These are phyloP conservation scores for Auriscalpium orientale DNA, from an alignment of 768 basidiomycete genomes.

Conservation along the genomic window DNA sequence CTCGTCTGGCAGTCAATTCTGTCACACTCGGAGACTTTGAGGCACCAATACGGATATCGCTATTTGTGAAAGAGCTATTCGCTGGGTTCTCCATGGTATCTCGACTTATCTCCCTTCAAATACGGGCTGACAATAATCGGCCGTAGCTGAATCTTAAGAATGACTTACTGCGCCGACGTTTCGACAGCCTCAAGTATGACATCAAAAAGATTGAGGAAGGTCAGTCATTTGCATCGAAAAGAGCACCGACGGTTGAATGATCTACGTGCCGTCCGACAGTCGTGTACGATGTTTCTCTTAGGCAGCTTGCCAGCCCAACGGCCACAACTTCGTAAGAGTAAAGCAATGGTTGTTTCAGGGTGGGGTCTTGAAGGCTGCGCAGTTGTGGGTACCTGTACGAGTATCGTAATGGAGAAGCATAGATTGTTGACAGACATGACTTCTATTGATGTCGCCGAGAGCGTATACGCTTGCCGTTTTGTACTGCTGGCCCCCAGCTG, in stretches of 20 bases:
- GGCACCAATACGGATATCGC: constrained; percentile 67
- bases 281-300: constrained; percentile 77
- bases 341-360: no score
- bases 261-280: constrained; percentile 34
- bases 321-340: no score
- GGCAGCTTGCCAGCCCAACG: constrained; percentile 39
- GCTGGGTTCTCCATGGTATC: constrained; percentile 74
- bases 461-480: constrained; percentile 68
- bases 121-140: background rate
- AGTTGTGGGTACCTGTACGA: no score
- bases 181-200: constrained; percentile 79
- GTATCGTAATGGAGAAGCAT: no score
- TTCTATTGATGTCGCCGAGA: constrained; percentile 29
- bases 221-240: constrained; percentile 17
- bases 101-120: background rate
- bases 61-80: constrained; percentile 74
- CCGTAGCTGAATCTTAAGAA: constrained; percentile 73
- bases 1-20: constrained; percentile 71
- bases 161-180: constrained; percentile 62
- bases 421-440: no score
- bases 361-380: no score
- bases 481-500: constrained; percentile 71
- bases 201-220: constrained; percentile 88
- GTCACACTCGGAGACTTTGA: constrained; percentile 77
- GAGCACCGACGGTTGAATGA: background rate